Conservation (phyloP, 371 early-diverging fungal species). For the Lichtheimia hyalospora region DNA sequence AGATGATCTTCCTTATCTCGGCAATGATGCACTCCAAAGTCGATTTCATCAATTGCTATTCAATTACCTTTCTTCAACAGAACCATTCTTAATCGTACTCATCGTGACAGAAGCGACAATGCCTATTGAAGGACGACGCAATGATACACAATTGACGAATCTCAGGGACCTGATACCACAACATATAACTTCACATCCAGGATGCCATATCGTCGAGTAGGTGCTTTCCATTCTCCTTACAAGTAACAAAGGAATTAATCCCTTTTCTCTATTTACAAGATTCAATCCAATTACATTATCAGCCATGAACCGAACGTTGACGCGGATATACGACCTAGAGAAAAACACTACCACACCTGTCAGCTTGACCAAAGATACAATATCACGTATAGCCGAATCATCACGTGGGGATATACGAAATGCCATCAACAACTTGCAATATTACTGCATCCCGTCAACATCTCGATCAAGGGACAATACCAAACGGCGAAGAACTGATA, state of each 20-base stretch:
- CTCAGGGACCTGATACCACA: conserved; percentile 17
- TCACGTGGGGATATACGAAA: conserved; percentile 41
- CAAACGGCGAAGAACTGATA: conserved; percentile 4
- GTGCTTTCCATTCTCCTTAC: not conserved
- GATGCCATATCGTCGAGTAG: conserved; percentile 15
- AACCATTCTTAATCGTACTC: conserved; percentile 26
- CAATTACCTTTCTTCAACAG: not conserved
- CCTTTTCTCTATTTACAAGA: conserved; percentile 6
- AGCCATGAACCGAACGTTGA: conserved; percentile 14
- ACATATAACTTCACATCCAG: not conserved
- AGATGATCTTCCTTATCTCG: conserved; percentile 47
- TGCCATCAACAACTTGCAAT: conserved; percentile 43
- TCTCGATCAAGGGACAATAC: conserved; percentile 2
- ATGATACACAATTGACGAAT: conserved; percentile 4
- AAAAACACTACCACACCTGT: not conserved
- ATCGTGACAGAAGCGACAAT: conserved; percentile 22
- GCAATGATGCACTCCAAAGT: conserved; percentile 5
- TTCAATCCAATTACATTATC: conserved; percentile 23
- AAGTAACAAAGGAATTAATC: too few relatives aligned
- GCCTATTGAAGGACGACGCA: not conserved
- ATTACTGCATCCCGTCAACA: conserved; percentile 16
- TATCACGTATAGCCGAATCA: conserved; percentile 17
- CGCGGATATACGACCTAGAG: conserved; percentile 14
- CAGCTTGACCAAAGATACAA: not conserved
- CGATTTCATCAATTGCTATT: conserved; percentile 24